These are phyloP conservation scores for Annulohypoxylon nitens DNA, from an alignment of 495 filamentous ascomycete species.

Conservation along the genomic window DNA sequence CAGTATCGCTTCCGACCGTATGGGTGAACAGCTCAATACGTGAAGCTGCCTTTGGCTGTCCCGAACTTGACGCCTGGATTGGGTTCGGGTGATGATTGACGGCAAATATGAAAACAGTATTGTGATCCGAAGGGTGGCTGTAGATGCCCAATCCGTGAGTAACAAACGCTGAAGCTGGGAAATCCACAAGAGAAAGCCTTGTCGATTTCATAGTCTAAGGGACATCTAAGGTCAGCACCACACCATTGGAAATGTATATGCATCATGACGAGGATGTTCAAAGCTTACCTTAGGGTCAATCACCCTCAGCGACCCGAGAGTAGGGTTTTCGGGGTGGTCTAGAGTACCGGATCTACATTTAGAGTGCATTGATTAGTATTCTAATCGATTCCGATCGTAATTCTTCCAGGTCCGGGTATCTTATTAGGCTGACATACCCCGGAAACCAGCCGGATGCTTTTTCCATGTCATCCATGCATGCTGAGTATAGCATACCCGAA, in stretches of 20 bases:
- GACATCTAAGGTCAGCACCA: slow-evolving; percentile 8
- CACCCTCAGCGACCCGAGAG: slow-evolving; percentile 46
- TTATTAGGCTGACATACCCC: slow-evolving; percentile 34
- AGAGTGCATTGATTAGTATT: slow-evolving; percentile 2
- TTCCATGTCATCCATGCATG: slow-evolving; percentile 64
- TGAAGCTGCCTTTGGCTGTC: slow-evolving; percentile 58
- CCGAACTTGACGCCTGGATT: background rate
- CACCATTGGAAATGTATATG: background rate
- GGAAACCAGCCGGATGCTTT: slow-evolving; percentile 70
- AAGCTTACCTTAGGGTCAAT: slow-evolving; percentile 65
- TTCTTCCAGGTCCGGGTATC: background rate
- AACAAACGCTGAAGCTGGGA: slow-evolving; percentile 63
- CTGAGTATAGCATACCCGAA: slow-evolving; percentile 66
- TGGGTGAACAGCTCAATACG: slow-evolving; percentile 73
- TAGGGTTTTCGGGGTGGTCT: slow-evolving; percentile 31
- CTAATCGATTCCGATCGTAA: background rate
- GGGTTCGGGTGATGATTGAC: slow-evolving; percentile 51
- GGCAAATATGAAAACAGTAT: slow-evolving; percentile 71
- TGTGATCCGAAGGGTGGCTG: slow-evolving; percentile 55
- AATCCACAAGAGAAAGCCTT: slow-evolving; percentile 64
- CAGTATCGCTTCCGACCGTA: slow-evolving; percentile 50
- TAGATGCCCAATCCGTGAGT: slow-evolving; percentile 74
- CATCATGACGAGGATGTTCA: background rate
- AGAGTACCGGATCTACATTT: slow-evolving; percentile 29
- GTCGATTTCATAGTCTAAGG: slow-evolving; percentile 63